Evolutionary conservation across 2,329 filamentous ascomycete genomes (phyloP).

Genomic region (Lachnellula hyalina): DNA sequence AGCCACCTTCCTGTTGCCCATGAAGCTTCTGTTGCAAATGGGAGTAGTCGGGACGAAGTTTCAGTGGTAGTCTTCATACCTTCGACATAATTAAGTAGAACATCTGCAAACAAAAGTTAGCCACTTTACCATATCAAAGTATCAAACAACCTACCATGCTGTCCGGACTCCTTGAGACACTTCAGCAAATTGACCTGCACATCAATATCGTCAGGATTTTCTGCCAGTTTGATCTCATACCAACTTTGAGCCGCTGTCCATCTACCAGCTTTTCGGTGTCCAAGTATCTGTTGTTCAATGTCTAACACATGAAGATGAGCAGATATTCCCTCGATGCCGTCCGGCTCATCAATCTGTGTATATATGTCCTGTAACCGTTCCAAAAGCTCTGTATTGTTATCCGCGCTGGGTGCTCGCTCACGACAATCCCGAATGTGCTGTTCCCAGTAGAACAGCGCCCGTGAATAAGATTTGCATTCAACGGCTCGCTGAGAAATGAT

Average conservation of each 20-base stretch:
- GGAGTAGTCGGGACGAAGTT: constrained; percentile 60
- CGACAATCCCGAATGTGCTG: constrained; percentile 66
- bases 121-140: constrained; percentile 15
- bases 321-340: constrained; percentile 92
- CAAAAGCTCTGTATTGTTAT: constrained; percentile 60
- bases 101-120: constrained; percentile 48
- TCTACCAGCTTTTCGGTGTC: constrained; percentile 85
- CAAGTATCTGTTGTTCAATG: constrained; percentile 86
- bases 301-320: constrained; percentile 81
- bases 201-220: constrained; percentile 70
- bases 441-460: constrained; percentile 91
- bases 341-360: constrained; percentile 94
- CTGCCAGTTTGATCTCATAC: constrained; percentile 87
- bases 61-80: constrained; percentile 52
- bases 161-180: constrained; percentile 91
- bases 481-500: constrained; percentile 77
- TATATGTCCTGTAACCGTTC: constrained; percentile 88
- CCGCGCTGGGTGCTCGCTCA: constrained; percentile 24
- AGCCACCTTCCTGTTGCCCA: constrained; percentile 86
- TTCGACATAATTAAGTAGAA: constrained; percentile 80
- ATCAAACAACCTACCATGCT: constrained; percentile 61
- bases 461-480: constrained; percentile 89
- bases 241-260: constrained; percentile 96
- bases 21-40: constrained; percentile 83
- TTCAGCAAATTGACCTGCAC: constrained; percentile 78